These are phyloP conservation scores for Xylariales sp. DNA, from an alignment of 2,329 filamentous ascomycete genomes.

Conservation along the genomic window DNA sequence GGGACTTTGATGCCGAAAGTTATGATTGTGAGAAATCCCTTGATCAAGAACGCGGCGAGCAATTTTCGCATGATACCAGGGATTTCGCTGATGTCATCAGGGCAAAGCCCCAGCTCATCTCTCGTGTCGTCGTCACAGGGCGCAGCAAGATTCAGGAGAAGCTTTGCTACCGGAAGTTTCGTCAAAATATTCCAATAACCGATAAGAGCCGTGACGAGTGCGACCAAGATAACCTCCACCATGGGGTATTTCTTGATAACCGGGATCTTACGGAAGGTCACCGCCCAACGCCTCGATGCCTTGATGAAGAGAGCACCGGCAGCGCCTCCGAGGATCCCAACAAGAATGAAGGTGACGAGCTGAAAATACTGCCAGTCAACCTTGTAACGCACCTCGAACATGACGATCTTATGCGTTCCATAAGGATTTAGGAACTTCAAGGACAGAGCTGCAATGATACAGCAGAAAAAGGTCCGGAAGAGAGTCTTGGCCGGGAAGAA, in stretches of 20 bases:
- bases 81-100: slow-evolving; percentile 68
- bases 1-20: slow-evolving; percentile 97
- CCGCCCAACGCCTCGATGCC: slow-evolving; percentile 84
- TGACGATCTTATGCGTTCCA: slow-evolving; percentile 90
- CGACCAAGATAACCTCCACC: slow-evolving; percentile 83
- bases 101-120: slow-evolving; percentile 70
- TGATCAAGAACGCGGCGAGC: slow-evolving; percentile 77
- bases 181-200: slow-evolving; percentile 95
- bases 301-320: slow-evolving; percentile 94
- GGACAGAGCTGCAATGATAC: slow-evolving; percentile 85
- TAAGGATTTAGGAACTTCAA: slow-evolving; percentile 96
- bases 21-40: slow-evolving; percentile 80
- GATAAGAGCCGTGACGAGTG: slow-evolving; percentile 74
- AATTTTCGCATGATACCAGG: slow-evolving; percentile 68
- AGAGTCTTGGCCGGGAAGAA: slow-evolving; percentile 97
- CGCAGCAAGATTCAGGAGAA: slow-evolving; percentile 84
- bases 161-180: slow-evolving; percentile 81
- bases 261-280: slow-evolving; percentile 75
- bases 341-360: slow-evolving; percentile 75
- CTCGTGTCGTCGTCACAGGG: slow-evolving; percentile 72
- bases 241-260: slow-evolving; percentile 79
- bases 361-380: slow-evolving; percentile 95
- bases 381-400: slow-evolving; percentile 89
- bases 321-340: slow-evolving; percentile 80
- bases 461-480: slow-evolving; percentile 97